phyloP scores from a whole-genome alignment of 257 asterid genomes.

The Buddleja alternifolia region DNA sequence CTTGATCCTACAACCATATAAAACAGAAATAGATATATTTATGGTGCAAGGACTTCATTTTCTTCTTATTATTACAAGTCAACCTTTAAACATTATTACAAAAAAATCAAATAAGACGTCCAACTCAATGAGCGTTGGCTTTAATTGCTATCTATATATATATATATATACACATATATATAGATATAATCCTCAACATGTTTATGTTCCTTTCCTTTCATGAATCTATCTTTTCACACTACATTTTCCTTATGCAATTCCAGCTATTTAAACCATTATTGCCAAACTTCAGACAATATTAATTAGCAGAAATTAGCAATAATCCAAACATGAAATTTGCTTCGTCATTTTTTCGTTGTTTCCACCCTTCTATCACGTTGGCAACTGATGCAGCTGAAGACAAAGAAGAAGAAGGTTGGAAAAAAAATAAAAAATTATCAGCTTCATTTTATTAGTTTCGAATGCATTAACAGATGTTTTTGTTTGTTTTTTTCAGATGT shows the following conservation, averaged over 20 bases:
- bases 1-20: too few species aligned
- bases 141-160: too few species aligned
- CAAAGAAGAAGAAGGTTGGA: neutral
- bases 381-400: constrained; percentile 3
- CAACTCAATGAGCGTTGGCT: constrained; percentile 20
- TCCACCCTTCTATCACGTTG: constrained; percentile 29
- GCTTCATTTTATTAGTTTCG: neutral
- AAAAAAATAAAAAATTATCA: too few species aligned
- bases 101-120: constrained; percentile 11
- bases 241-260: constrained; percentile 2
- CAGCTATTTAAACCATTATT: neutral
- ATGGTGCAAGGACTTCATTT: too few species aligned
- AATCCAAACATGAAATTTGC: constrained; percentile 36
- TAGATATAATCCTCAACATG: neutral
- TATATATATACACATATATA: constrained; percentile 6
- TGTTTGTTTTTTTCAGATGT: too few species aligned
- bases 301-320: neutral
- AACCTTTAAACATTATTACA: neutral
- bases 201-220: neutral
- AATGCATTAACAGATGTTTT: neutral
- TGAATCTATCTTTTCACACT: neutral
- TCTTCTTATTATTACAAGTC: too few species aligned
- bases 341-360: constrained; percentile 40
- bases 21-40: too few species aligned
- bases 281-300: neutral